Evolutionary conservation across 148 eudicot species (phyloP).

Genomic region (Diospyros kaki): DNA sequence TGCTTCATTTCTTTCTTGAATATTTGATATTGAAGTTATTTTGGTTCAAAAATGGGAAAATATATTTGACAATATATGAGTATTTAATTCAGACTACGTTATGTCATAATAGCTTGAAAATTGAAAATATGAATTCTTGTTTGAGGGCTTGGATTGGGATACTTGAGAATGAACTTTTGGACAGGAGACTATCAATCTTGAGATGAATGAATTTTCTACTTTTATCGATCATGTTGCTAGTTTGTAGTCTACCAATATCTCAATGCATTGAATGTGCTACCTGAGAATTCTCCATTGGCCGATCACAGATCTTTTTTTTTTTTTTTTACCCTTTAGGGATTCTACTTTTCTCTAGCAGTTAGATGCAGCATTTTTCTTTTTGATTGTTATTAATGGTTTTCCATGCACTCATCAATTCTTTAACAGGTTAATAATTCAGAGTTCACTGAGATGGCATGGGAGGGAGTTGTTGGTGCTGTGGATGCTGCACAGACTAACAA

Average conservation of each 20-base stretch:
- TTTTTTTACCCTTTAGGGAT: not conserved
- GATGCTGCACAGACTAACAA: slow-evolving; percentile 74
- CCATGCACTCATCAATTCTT: slow-evolving; percentile 10
- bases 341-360: not conserved
- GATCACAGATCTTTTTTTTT: not conserved
- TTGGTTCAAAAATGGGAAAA: not conserved
- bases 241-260: not conserved
- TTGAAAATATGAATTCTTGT: not conserved
- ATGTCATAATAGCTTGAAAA: not conserved
- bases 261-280: not conserved
- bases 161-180: not conserved
- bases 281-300: not conserved
- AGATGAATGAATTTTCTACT: not conserved
- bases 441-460: slow-evolving; percentile 99
- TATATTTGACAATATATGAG: not conserved
- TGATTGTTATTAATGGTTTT: slow-evolving; percentile 5
- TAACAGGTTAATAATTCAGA: slow-evolving; percentile 68
- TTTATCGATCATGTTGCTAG: not conserved
- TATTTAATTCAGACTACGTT: not conserved
- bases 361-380: too few species aligned
- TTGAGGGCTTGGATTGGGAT: not conserved
- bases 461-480: slow-evolving; percentile 81
- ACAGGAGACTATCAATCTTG: not conserved
- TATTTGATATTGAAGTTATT: not conserved
- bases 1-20: not conserved